phyloP scores from a whole-genome alignment of 176 grass and related monocot genomes.

The Zoysia japonica region DNA sequence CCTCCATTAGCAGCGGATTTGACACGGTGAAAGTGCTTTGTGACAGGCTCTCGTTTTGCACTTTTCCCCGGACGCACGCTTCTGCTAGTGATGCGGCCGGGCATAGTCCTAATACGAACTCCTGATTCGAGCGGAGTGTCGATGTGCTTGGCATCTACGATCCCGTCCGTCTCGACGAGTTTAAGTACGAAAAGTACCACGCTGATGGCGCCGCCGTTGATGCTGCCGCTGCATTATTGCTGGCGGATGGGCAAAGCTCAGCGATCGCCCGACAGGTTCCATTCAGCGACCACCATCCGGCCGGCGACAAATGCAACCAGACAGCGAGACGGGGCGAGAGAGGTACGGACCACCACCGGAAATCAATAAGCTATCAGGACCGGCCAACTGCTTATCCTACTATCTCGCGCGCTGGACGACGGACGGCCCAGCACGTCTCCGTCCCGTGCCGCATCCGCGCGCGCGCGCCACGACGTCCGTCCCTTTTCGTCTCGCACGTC shows the following conservation, averaged over 20 bases:
- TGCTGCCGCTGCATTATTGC: neutral
- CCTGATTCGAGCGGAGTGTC: neutral
- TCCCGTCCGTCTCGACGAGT: neutral
- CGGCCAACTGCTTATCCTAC: conserved; percentile 30
- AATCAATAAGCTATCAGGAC: conserved; percentile 27
- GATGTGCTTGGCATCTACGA: neutral
- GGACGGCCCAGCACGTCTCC: neutral
- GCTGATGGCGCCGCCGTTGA: neutral
- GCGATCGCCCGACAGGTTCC: neutral
- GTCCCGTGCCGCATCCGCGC: neutral
- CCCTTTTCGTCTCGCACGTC: neutral
- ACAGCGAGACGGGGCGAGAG: neutral
- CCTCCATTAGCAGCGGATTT: too few relatives aligned
- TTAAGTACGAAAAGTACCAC: neutral
- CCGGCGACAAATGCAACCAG: too few relatives aligned
- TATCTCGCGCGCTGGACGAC: neutral
- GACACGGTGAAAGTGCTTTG: too few relatives aligned
- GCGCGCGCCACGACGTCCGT: neutral
- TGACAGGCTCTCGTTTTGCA: too few relatives aligned
- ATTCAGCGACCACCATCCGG: too few relatives aligned
- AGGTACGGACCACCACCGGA: neutral
- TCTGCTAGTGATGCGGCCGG: neutral
- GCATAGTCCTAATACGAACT: too few relatives aligned
- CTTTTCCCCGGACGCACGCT: too few relatives aligned
- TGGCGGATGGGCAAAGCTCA: neutral